Evolutionary conservation across 495 filamentous ascomycete genomes (phyloP), one percentile per base, ranked within the genome.

Genomic region (Aspergillus olivimuriae): DNA sequence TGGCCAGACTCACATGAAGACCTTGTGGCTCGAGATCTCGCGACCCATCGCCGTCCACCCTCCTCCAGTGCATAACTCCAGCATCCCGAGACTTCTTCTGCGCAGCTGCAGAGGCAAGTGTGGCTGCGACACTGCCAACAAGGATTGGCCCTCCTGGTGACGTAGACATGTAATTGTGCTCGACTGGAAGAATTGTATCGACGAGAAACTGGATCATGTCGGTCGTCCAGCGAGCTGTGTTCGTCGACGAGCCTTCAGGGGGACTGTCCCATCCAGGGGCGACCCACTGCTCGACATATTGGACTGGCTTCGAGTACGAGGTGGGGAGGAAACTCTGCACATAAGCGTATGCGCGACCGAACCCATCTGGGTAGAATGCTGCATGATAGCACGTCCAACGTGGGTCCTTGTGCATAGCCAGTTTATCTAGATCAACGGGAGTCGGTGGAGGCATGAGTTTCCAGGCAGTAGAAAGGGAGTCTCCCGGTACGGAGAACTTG

Each of bases 281-380:
- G n/a, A 40, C 11, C 37, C 37, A 40, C 10, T 40, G 37, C 20
- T 40, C 37, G 3, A 26, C n/a, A 23, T 24, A 40, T 10, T 11
- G 2, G 1, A 6, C 11, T 1, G 12, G 12, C 5, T 14, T 1
- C 11, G 2, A 23, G 20, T 1, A 9, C 15, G 19, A 2, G 2
- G 15, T 3, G 6, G 33, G 33, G 33, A 34, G 16, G 4, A 34
- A 34, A 6, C 5, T 11, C 33, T 34, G 16, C 1, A 17, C 33
- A 18, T 34, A 34, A 8, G 33, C 16, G 12, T 34, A 18, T 1
- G 15, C 33, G 7, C 33, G 33, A 16, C 33, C 15, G 33, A 34
- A 34, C 33, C 33, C 33, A 18, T 34, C 33, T 11, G 33, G 33
- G 33, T 34, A 34, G 4, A 34, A 34, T 14, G 33, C 33, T 14